Conservation (phyloP, 2,329 filamentous ascomycete species). For the Paecilomyces formosus region DNA sequence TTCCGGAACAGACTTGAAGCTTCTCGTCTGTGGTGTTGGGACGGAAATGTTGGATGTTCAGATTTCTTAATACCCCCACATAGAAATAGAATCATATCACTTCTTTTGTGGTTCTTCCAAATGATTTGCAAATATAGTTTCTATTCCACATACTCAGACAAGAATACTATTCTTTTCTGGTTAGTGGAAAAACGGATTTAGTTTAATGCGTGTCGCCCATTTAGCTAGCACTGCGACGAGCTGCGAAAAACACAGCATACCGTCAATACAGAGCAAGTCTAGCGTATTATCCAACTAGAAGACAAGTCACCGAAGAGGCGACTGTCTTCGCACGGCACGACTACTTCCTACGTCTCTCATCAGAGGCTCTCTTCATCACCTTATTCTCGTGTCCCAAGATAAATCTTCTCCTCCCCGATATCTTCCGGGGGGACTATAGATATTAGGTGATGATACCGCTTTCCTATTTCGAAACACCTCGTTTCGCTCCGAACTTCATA, state of each 20-base stretch:
- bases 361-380: neutral
- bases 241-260: neutral
- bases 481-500: too few species aligned
- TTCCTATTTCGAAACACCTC: too few species aligned
- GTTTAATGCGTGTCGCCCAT: neutral
- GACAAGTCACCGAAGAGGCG: neutral
- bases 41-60: slow-evolving; percentile 36
- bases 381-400: neutral
- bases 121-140: neutral
- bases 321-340: neutral
- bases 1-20: slow-evolving; percentile 5
- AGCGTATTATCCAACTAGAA: neutral
- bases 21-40: slow-evolving; percentile 44
- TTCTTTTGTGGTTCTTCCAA: neutral
- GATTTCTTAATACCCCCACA: slow-evolving; percentile 1
- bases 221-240: neutral
- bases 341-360: neutral
- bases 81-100: slow-evolving; percentile 14
- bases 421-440: too few species aligned
- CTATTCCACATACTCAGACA: neutral
- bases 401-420: neutral
- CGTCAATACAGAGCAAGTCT: neutral
- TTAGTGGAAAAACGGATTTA: neutral
- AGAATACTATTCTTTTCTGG: neutral
- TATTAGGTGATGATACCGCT: too few species aligned